phyloP scores from a whole-genome alignment of 208 protist genomes.

The Blastocrithidia nonstop region DNA sequence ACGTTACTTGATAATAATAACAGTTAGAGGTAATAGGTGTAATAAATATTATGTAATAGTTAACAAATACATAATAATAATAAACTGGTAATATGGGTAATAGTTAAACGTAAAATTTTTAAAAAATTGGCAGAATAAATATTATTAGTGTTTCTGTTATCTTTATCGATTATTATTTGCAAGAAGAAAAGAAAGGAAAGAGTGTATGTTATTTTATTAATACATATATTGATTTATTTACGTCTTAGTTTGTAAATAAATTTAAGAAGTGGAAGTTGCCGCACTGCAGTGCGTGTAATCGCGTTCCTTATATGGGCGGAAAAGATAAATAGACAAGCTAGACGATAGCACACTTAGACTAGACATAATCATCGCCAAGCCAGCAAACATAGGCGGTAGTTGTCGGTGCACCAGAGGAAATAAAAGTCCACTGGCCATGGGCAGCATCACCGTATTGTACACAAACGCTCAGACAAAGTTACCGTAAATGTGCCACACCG shows the following conservation, averaged over 20 bases:
- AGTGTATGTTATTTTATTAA: background rate
- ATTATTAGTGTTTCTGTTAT: too few relatives aligned
- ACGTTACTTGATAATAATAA: too few relatives aligned
- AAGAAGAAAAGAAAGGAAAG: slow-evolving; percentile 4
- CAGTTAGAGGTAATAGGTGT: too few relatives aligned
- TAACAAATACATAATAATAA: slow-evolving; percentile 4
- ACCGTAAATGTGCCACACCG: slow-evolving; percentile 61
- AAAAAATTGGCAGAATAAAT: too few relatives aligned
- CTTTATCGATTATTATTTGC: background rate
- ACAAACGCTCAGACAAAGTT: slow-evolving; percentile 84
- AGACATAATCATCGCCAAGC: slow-evolving; percentile 61
- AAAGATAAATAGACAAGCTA: slow-evolving; percentile 60
- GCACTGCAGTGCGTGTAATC: slow-evolving; percentile 10
- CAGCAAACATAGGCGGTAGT: slow-evolving; percentile 54
- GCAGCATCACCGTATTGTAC: slow-evolving; percentile 81
- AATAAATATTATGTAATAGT: too few relatives aligned
- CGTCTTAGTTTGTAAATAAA: slow-evolving; percentile 2
- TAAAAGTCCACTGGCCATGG: slow-evolving; percentile 59
- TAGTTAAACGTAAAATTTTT: background rate
- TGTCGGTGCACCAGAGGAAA: slow-evolving; percentile 47
- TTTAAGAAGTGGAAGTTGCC: slow-evolving; percentile 1
- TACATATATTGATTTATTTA: background rate
- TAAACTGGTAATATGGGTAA: background rate
- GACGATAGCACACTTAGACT: slow-evolving; percentile 65
- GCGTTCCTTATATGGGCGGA: slow-evolving; percentile 16